phyloP scores from a whole-genome alignment of 129 eudicot species.

The Saussurea involucrata region DNA sequence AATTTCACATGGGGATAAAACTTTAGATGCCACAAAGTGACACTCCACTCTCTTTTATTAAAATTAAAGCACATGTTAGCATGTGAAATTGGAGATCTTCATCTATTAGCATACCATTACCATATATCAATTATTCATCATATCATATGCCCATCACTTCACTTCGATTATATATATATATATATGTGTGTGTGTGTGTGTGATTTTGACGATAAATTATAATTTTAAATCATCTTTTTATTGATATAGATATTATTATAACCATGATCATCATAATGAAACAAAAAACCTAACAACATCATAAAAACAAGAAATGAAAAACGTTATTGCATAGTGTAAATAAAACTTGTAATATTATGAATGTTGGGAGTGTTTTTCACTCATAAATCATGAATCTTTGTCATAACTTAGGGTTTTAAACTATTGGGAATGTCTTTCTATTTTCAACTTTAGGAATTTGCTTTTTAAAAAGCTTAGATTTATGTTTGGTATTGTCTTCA shows the following conservation, averaged over 20 bases:
- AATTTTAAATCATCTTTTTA: too few species aligned
- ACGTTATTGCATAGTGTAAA: neutral
- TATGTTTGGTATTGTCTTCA: neutral
- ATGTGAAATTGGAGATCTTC: conserved; percentile 33
- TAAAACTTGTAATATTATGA: neutral
- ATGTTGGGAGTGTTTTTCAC: conserved; percentile 41
- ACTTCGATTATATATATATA: neutral
- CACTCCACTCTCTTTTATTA: conserved; percentile 25
- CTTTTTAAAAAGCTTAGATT: conserved; percentile 27
- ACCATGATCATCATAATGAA: neutral
- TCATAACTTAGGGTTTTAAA: conserved; percentile 50
- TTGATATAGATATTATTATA: too few species aligned
- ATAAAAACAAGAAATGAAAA: neutral
- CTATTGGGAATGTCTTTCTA: conserved; percentile 19
- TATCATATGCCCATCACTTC: conserved; percentile 21
- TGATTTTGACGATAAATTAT: too few species aligned
- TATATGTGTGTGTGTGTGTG: neutral
- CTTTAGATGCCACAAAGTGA: conserved; percentile 39
- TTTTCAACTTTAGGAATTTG: neutral
- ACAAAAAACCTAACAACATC: neutral
- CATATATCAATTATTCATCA: conserved; percentile 12
- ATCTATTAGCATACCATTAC: conserved; percentile 8
- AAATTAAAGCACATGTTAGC: conserved; percentile 27
- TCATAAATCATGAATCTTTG: conserved; percentile 58
- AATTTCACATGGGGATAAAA: conserved; percentile 24